These are phyloP conservation scores for Aschersonia sp. DNA, from an alignment of 2,329 filamentous ascomycete species.

Conservation along the genomic window DNA sequence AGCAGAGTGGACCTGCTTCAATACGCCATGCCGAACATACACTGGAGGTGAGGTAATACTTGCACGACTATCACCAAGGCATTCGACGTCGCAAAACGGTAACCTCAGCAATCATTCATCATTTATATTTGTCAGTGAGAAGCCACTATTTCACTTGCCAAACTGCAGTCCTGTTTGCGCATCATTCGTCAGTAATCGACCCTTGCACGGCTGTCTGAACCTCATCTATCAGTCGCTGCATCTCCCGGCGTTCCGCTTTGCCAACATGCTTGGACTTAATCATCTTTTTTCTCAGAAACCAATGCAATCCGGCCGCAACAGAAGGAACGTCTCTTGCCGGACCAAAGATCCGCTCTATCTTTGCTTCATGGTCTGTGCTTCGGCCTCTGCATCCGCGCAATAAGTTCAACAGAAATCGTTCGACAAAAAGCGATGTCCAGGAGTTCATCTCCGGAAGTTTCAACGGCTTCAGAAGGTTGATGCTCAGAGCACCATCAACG, in stretches of 20 bases:
- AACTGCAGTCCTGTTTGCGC: neutral
- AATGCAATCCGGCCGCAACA: conserved; percentile 61
- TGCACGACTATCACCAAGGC: too few species aligned
- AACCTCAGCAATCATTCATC: too few species aligned
- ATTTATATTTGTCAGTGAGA: too few species aligned
- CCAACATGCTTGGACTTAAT: conserved; percentile 44
- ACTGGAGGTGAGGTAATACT: too few species aligned
- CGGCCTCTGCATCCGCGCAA: conserved; percentile 47
- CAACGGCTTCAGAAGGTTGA: conserved; percentile 49
- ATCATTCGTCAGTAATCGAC: conserved; percentile 1
- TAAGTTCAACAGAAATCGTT: conserved; percentile 63
- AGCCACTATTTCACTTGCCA: too few species aligned
- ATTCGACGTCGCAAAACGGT: too few species aligned
- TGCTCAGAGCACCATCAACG: conserved; percentile 26
- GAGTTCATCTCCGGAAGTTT: conserved; percentile 66
- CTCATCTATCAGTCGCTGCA: conserved; percentile 22
- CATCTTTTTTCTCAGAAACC: conserved; percentile 65
- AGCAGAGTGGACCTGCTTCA: too few species aligned
- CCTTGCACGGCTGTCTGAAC: conserved; percentile 15
- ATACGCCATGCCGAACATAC: too few species aligned
- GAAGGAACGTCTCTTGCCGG: conserved; percentile 48
- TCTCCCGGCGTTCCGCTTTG: conserved; percentile 29
- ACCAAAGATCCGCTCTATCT: conserved; percentile 51
- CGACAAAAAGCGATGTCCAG: conserved; percentile 65
- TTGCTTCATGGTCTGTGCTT: conserved; percentile 34